Conservation (phyloP, 129 eudicot genomes). For the Artemisia argyi region DNA sequence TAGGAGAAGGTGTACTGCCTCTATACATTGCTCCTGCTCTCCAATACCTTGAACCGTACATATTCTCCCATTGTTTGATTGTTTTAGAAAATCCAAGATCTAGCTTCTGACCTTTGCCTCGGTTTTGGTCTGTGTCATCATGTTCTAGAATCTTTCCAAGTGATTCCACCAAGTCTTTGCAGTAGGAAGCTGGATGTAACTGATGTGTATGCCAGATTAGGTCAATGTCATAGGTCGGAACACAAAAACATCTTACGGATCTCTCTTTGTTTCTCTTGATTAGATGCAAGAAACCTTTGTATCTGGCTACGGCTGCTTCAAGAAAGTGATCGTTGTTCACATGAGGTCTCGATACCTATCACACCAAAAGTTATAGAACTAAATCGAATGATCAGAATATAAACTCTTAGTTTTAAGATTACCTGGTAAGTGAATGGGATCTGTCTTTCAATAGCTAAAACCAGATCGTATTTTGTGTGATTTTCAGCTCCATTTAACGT, state of each 20-base stretch:
- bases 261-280: conserved; percentile 81
- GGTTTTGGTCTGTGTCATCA: conserved; percentile 89
- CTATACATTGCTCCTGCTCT: conserved; percentile 93
- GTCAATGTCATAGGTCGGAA: conserved; percentile 96
- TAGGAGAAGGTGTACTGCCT: conserved; percentile 69
- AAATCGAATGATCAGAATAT: neutral
- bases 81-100: conserved; percentile 84
- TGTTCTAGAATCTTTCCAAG: conserved; percentile 86
- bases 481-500: conserved; percentile 28
- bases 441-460: conserved; percentile 77
- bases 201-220: conserved; percentile 99
- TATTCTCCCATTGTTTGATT: conserved; percentile 75
- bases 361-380: conserved; percentile 6
- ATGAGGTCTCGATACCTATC: conserved; percentile 76
- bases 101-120: conserved; percentile 80
- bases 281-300: conserved; percentile 86
- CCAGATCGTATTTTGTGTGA: conserved; percentile 64
- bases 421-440: conserved; percentile 83
- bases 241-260: conserved; percentile 65
- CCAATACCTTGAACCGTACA: conserved; percentile 87
- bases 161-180: conserved; percentile 52
- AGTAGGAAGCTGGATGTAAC: conserved; percentile 76
- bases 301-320: conserved; percentile 82
- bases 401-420: conserved; percentile 1
- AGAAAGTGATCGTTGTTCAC: conserved; percentile 56